Conservation (phyloP, 1,284 basidiomycete species). For the Hemileia vastatrix region DNA sequence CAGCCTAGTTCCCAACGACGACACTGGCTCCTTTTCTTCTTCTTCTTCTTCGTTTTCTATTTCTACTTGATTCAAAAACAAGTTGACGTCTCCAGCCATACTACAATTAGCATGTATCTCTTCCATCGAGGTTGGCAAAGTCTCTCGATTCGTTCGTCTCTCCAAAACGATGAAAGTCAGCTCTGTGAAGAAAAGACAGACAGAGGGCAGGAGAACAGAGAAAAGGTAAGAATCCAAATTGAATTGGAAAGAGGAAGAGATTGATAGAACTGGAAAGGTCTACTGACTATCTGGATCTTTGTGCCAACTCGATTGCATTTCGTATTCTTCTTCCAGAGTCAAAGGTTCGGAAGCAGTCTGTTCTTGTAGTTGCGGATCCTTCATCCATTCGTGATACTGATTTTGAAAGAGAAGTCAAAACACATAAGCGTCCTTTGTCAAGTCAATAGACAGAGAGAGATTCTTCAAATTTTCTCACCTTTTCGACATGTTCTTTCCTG, state of each 20-base stretch:
- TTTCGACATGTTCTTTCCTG: constrained; percentile 56
- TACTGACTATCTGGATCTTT: constrained; percentile 69
- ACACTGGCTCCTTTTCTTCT: constrained; percentile 47
- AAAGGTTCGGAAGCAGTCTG: constrained; percentile 80
- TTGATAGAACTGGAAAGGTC: neutral
- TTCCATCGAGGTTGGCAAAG: constrained; percentile 26
- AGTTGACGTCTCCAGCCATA: constrained; percentile 87
- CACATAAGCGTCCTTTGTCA: constrained; percentile 2
- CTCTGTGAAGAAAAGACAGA: constrained; percentile 49
- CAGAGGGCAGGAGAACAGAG: constrained; percentile 5
- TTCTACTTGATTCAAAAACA: constrained; percentile 54
- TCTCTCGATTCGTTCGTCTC: neutral
- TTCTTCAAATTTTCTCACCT: constrained; percentile 47
- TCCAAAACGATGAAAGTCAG: constrained; percentile 80
- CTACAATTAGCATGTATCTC: constrained; percentile 48
- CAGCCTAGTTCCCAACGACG: constrained; percentile 48
- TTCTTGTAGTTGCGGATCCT: constrained; percentile 59
- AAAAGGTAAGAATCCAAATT: constrained; percentile 2
- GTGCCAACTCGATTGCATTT: constrained; percentile 86
- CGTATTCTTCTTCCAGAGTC: constrained; percentile 70
- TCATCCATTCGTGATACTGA: constrained; percentile 83
- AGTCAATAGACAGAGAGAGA: neutral
- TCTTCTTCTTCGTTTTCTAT: constrained; percentile 45
- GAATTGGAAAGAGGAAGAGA: neutral
- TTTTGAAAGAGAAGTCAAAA: constrained; percentile 8